These are phyloP conservation scores for Protea cynaroides DNA, from an alignment of 164 flowering plant species.

Conservation along the genomic window DNA sequence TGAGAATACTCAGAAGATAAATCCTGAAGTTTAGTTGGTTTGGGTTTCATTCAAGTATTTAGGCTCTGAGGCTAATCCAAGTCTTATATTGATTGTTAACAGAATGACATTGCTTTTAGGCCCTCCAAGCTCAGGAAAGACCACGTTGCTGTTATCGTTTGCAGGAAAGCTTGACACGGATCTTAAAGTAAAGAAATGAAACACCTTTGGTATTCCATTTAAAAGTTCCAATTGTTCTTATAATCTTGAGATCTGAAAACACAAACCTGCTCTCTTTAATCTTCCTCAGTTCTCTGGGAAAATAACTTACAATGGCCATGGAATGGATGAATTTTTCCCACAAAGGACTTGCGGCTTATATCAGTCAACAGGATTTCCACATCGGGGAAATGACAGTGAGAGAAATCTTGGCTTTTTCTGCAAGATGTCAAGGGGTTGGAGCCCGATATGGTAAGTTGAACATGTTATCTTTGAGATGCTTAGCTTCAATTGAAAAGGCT, in stretches of 20 bases:
- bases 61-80: too few relatives aligned
- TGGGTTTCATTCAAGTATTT: background rate
- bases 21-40: background rate
- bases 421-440: conserved; percentile 68
- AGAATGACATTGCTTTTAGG: conserved; percentile 39
- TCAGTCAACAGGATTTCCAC: conserved; percentile 58
- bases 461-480: conserved; percentile 15
- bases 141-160: conserved; percentile 42
- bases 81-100: conserved; percentile 1
- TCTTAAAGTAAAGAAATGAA: conserved; percentile 22
- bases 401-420: conserved; percentile 54
- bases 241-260: background rate
- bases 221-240: background rate
- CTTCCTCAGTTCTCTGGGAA: conserved; percentile 39
- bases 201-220: background rate
- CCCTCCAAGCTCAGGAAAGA: conserved; percentile 54
- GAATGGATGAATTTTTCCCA: conserved; percentile 62
- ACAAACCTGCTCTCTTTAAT: background rate
- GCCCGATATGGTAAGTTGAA: conserved; percentile 35
- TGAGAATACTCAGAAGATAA: conserved; percentile 6
- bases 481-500: conserved; percentile 40
- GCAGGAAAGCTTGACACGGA: conserved; percentile 39
- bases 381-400: conserved; percentile 59
- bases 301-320: conserved; percentile 71
- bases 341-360: conserved; percentile 60